Percentiles rank a stretch among this genome's conserved stretches.
Conservation (phyloP, 345 rosid species). For the Melastoma malabathricum region DNA sequence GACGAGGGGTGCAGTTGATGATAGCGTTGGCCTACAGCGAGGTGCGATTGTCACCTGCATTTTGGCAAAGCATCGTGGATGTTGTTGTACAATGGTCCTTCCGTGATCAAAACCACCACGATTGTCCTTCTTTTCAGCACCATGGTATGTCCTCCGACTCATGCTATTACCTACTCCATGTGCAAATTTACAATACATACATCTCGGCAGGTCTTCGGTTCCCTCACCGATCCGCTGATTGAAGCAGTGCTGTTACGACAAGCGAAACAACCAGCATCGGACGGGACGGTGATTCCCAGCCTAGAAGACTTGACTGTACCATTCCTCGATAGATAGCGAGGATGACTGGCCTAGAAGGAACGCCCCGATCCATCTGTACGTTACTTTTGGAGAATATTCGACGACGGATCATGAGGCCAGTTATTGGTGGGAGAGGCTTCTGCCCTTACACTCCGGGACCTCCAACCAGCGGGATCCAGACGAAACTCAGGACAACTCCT, state of each 20-base stretch:
- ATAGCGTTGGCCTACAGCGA: conserved; percentile 42
- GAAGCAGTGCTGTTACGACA: conserved; percentile 27
- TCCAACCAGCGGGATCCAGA: background rate
- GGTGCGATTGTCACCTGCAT: conserved; percentile 23
- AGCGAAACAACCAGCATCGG: conserved; percentile 18
- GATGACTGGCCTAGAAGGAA: conserved; percentile 16
- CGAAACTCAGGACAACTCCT: conserved; percentile 1
- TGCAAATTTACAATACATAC: too few species aligned
- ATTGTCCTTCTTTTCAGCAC: conserved; percentile 53
- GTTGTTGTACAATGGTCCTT: conserved; percentile 13
- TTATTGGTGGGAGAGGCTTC: conserved; percentile 9
- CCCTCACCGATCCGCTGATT: conserved; percentile 40
- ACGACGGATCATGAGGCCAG: conserved; percentile 11
- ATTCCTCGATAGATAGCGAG: conserved; percentile 33
- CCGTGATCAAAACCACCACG: conserved; percentile 38
- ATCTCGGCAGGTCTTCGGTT: conserved; percentile 34
- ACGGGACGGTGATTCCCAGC: conserved; percentile 26
- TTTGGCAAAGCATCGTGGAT: conserved; percentile 11
- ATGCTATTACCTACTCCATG: background rate
- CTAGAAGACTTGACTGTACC: conserved; percentile 34
- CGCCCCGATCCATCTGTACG: conserved; percentile 18
- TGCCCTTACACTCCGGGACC: conserved; percentile 3
- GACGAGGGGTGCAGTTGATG: conserved; percentile 61
- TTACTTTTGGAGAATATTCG: conserved; percentile 8
- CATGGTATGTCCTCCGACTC: conserved; percentile 21